Evolutionary conservation across 257 asterid genomes (phyloP).

Genomic region (Nicotiana otophora): DNA sequence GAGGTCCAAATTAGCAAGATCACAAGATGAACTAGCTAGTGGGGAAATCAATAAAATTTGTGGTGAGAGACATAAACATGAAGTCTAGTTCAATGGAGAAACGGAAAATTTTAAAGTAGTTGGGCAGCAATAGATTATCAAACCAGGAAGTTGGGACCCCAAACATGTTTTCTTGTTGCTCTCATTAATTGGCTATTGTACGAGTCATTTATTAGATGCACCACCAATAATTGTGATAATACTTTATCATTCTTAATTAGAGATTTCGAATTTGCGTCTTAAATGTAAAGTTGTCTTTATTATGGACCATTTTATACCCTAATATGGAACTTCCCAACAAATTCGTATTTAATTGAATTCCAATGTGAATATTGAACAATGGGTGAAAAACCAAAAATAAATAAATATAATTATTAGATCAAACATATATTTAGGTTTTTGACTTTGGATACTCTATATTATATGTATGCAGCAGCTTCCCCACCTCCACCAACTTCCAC

Average conservation of each 20-base stretch:
- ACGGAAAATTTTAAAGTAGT: neutral
- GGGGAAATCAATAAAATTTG: neutral
- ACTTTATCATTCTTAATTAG: too few relatives aligned
- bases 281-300: too few relatives aligned
- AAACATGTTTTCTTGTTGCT: neutral
- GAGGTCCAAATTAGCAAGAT: neutral
- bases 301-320: too few relatives aligned
- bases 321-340: too few relatives aligned
- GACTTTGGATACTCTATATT: too few relatives aligned
- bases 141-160: conserved; percentile 4
- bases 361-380: too few relatives aligned
- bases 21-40: neutral
- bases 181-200: neutral
- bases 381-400: too few relatives aligned
- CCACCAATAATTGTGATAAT: neutral
- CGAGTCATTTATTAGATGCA: neutral
- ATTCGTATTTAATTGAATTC: too few relatives aligned
- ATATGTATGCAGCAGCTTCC: conserved; percentile 3
- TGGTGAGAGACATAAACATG: neutral
- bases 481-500: conserved; percentile 10
- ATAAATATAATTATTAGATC: neutral
- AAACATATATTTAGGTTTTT: too few relatives aligned
- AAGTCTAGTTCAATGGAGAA: neutral
- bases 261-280: rapidly evolving
- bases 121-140: neutral